These are phyloP conservation scores for Cordyceps militaris DNA, from an alignment of 2,329 filamentous ascomycete species.

Conservation along the genomic window DNA sequence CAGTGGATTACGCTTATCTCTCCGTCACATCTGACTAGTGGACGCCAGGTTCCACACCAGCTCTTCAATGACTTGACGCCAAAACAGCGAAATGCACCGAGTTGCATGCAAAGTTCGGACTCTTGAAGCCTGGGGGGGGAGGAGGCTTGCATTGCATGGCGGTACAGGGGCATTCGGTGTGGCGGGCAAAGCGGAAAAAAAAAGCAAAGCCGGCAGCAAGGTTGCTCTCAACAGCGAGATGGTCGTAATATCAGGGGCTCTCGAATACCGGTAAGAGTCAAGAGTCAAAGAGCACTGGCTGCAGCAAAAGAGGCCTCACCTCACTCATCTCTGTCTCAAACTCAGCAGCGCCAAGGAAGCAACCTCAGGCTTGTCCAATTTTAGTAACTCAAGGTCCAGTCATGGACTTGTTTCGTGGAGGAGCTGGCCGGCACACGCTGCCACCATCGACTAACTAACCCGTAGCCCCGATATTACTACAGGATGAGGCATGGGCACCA, in stretches of 20 bases:
- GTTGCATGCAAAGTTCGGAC: not conserved
- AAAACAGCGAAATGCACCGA: not conserved
- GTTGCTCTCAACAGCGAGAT: not conserved
- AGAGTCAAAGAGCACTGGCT: too few species aligned
- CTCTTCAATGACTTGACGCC: not conserved
- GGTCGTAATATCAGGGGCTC: not conserved
- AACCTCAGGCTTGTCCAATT: not conserved
- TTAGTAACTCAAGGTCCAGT: too few species aligned
- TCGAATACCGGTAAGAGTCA: too few species aligned
- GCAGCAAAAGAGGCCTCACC: not conserved
- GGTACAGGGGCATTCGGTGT: not conserved
- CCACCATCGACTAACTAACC: not conserved
- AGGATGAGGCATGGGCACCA: not conserved
- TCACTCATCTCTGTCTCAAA: not conserved
- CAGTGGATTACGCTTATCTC: slow-evolving; percentile 13
- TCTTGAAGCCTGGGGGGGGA: not conserved
- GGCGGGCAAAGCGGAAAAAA: not conserved
- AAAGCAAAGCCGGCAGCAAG: not conserved
- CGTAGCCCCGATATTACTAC: not conserved
- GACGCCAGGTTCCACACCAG: not conserved
- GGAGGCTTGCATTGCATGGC: not conserved
- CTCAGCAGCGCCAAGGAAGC: not conserved
- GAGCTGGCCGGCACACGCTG: not conserved
- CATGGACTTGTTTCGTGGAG: too few species aligned
- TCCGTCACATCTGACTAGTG: slow-evolving; percentile 12